Evolutionary conservation across 345 rosid species (phyloP), one percentile per base, ranked within the genome.

Genomic region (Cardamine chenopodiifolia): DNA sequence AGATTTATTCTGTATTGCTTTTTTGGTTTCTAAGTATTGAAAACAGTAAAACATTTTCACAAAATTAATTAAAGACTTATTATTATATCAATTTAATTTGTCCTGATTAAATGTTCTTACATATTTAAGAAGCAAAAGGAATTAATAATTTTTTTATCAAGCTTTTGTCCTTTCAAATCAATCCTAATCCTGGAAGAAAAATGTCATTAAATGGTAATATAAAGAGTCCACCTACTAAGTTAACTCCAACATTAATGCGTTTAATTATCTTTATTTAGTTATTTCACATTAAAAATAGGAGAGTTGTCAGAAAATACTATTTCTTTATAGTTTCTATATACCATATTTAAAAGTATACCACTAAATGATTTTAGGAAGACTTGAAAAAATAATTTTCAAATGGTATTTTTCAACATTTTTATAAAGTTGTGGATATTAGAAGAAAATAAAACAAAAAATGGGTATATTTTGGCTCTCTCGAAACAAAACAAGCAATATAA

Each of bases 201-300:
- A 50, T 50, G 14, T 2, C 73, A 59, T 68, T 75, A 52, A 52
- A 35, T 35, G 40, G 40, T 35, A 10, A 10, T 11, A 35, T 35
- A 35, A 40, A 61, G 48, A 60, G 45, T 68, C 69, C 48, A 68
- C 62, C 79, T 61, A 75, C 74, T 68, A n/a, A 49, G 7, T 65
- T 57, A 64, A 67, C 32, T 73, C 58, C 44, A 64, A 29, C 37
- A 44, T 66, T 60, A 59, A 50, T 52, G 20, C 62, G 49, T 57
- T 23, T 66, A 66, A 18, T 26, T 48, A 19, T 57, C 7, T 13
- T 74, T 18, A 34, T 37, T 13, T 57, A 57, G 12, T 3, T 58
- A 26, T 60, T 37, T 34, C 19, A 74, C 60, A 13, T 42, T 14
- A 40, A 22, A 70, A 40, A 22, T 10, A 40, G 31, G 55, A 58